A percentile compares a stretch with the other conserved stretches of the same genome.
These are phyloP conservation scores for Backusella tuberculispora DNA, from an alignment of 192 early-diverging fungal genomes.

Conservation along the genomic window DNA sequence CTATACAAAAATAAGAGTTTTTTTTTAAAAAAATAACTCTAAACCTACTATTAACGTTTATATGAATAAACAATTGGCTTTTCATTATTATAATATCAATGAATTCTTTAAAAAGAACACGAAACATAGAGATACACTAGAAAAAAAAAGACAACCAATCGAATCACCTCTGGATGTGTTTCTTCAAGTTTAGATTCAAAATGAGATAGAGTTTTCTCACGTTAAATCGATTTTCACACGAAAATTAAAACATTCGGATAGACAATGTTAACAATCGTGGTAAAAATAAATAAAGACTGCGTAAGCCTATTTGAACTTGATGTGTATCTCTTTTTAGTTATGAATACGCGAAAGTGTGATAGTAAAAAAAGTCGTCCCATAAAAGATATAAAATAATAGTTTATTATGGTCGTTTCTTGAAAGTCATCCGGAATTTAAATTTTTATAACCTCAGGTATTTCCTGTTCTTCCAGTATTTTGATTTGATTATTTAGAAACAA, in stretches of 20 bases:
- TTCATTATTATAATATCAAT: background rate
- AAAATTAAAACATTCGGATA: background rate
- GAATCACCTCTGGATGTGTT: background rate
- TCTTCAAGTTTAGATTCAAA: constrained; percentile 9
- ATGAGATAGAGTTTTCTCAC: constrained; percentile 13
- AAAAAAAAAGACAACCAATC: background rate
- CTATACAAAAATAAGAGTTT: background rate
- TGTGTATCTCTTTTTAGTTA: background rate
- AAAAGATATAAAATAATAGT: background rate
- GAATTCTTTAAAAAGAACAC: background rate
- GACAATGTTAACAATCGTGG: background rate
- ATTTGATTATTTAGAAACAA: background rate
- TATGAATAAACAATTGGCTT: background rate
- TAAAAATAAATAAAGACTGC: background rate
- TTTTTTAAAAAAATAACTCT: constrained; percentile 5
- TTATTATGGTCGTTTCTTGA: background rate
- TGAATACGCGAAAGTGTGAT: background rate
- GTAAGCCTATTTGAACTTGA: background rate
- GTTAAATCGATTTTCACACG: constrained; percentile 14
- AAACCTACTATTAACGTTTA: background rate
- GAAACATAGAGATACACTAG: background rate
- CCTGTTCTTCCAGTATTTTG: background rate
- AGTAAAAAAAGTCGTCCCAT: background rate
- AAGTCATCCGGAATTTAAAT: background rate
- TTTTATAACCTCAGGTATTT: background rate